Percentiles rank a stretch among this genome's conserved stretches.
Evolutionary conservation across 2,329 filamentous ascomycete species (phyloP).

Genomic region (Cordyceps javanica): DNA sequence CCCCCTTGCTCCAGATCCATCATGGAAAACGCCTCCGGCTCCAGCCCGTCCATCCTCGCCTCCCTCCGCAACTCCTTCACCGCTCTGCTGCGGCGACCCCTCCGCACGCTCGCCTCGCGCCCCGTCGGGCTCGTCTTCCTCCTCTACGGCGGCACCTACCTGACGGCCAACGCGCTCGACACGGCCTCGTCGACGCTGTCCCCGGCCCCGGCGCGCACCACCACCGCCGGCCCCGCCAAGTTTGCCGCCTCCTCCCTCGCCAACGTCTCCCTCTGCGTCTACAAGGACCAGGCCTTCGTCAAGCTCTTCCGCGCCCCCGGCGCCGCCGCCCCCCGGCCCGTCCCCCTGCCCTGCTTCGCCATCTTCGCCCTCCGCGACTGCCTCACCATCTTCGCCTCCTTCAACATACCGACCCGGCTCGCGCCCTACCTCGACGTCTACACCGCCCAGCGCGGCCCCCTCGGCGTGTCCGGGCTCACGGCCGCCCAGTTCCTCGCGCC

Average conservation of each 20-base stretch:
- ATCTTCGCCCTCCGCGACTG: constrained; percentile 81
- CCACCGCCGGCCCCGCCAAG: constrained; percentile 71
- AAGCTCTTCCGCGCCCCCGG: constrained; percentile 67
- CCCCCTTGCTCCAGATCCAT: constrained; percentile 50
- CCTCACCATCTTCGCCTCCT: constrained; percentile 84
- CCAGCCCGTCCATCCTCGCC: constrained; percentile 45
- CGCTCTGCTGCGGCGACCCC: constrained; percentile 53
- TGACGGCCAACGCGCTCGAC: constrained; percentile 83
- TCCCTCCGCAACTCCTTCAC: constrained; percentile 55
- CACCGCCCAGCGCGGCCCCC: constrained; percentile 30
- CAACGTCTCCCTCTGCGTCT: constrained; percentile 79
- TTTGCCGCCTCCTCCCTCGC: constrained; percentile 75
- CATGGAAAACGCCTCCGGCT: constrained; percentile 75
- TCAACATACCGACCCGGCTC: constrained; percentile 79
- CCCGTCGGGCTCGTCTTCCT: constrained; percentile 64
- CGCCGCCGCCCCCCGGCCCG: constrained; percentile 40
- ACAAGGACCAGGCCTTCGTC: constrained; percentile 85
- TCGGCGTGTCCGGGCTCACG: constrained; percentile 45
- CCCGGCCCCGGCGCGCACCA: constrained; percentile 49
- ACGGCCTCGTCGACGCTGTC: constrained; percentile 63
- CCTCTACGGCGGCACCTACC: constrained; percentile 84
- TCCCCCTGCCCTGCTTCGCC: constrained; percentile 64
- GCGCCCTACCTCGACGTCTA: constrained; percentile 57
- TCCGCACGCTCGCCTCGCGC: constrained; percentile 54
- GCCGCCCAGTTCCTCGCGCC: constrained; percentile 76